Evolutionary conservation across 2,329 filamentous ascomycete genomes (phyloP), one percentile per base, ranked within the genome.

Genomic region (Sclerotinia subarctica): DNA sequence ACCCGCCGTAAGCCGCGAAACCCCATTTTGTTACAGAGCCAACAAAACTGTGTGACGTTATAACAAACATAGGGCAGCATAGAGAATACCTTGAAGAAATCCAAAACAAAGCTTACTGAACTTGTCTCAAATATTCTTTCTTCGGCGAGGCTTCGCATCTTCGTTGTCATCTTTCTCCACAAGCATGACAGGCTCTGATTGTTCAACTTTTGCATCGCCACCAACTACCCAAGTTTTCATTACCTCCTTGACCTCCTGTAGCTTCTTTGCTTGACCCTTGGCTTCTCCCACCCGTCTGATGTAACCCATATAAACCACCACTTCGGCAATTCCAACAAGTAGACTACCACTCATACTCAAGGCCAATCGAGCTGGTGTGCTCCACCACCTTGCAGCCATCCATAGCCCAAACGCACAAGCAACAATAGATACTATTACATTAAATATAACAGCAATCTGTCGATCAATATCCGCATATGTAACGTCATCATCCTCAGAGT

Each of bases 401-500:
- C 91, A 95, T 46, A 95, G 84, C 10, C 90, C 91, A 2, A 85
- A 88, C 3, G 88, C 90, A 63, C 90, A 91, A 56, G 94, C 92
- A 3, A 94, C 81, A 65, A 97, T 91, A 64, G 92, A 96, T 65
- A 97, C 83, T 51, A 97, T 81, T 63, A 98, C 93, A 78, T 98
- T 99, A 74, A 96, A 84, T 64, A 98, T 93, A 10, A 98, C 82
- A 53, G 91, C 88, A 68, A 95, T 81, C 75, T 95, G 92, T n/a
- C 91, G 84, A 77, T 94, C 90, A 1, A 95, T 83, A 69, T 95
- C 91, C 47, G 86, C 84, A 71, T 88, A 89, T 2, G 88, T 89
- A 2, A 90, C 80, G 2, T 90, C 88, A 70, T 92, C 90, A 71
- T 86, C 81, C 68, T 84, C 83, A 10, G 72, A 59, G 65, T 78